Base-by-base conservation (phyloP, 208 protist genomes). In the Naegleria fowleri region DNA sequence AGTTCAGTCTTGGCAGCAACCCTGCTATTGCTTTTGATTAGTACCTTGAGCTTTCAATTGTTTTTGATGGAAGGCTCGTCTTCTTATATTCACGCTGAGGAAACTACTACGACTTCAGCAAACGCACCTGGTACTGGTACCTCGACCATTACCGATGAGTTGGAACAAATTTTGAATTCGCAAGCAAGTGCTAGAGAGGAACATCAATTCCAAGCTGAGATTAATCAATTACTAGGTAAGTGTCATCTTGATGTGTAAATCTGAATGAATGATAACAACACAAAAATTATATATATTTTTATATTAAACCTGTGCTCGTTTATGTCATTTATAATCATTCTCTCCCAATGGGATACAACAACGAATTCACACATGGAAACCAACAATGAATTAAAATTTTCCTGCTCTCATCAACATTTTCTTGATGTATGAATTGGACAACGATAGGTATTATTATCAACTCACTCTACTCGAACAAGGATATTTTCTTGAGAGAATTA, bases 401-500 rank as follows among this genome's bases (percentile, higher is more conserved):
- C n/a, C n/a, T n/a, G n/a, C n/a, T n/a, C n/a, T n/a, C n/a, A n/a
- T n/a, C n/a, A n/a, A n/a, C n/a, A n/a, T n/a, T n/a, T n/a, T n/a
- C n/a, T n/a, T n/a, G n/a, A n/a, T n/a, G n/a, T n/a, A n/a, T n/a
- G n/a, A n/a, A n/a, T n/a, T n/a, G n/a, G n/a, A n/a, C n/a, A n/a
- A n/a, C n/a, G 94, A 96, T 99, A 86, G 96, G 99, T 91, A 99
- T 99, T 88, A 96, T 99, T 58, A 99, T 99, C 91, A 98, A 99
- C 94, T 99, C 97, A 36, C 96, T 99, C 55, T 99, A 99, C 96
- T 98, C 98, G 15, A 99, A 99, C 94, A 98, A 97, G 84, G 98
- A 99, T 83, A 98, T 99, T 92, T 99, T 99, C 93, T 93, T 99
- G 16, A 97, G 99, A 86, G 99, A 99, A 96, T 94, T 99, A 76